phyloP scores from a whole-genome alignment of 208 protist species.

The Strigomonas culicis region DNA sequence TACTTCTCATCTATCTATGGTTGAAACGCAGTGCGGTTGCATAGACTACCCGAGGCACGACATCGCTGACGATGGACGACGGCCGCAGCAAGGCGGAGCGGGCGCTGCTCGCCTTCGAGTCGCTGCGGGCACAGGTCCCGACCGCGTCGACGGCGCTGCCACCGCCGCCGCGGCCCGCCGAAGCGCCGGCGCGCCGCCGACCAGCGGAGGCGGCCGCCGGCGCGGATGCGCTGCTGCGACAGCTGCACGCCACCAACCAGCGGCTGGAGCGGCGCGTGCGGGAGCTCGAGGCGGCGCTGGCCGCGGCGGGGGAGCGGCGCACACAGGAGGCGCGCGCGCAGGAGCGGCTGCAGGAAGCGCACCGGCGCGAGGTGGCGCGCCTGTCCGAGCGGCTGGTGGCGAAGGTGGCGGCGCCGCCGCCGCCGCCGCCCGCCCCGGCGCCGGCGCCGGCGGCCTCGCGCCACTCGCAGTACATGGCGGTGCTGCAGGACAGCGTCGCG shows the following conservation, averaged over 20 bases:
- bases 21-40: too few relatives aligned
- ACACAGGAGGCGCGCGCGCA: background rate
- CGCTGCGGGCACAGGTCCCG: slow-evolving; percentile 12
- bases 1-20: too few relatives aligned
- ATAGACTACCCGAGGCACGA: too few relatives aligned
- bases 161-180: background rate
- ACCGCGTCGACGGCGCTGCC: background rate
- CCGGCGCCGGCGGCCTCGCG: background rate
- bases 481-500: slow-evolving; percentile 20
- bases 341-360: background rate
- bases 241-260: background rate
- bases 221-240: slow-evolving; percentile 3
- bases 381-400: background rate
- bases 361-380: background rate
- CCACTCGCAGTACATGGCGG: slow-evolving; percentile 4
- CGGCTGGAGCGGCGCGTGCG: background rate
- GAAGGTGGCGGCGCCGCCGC: background rate
- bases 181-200: background rate
- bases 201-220: background rate
- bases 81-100: slow-evolving; percentile 9
- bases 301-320: background rate
- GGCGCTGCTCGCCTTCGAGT: slow-evolving; percentile 19
- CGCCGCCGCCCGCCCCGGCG: background rate
- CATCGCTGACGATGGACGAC: background rate
- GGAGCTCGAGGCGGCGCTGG: background rate